A percentile compares a stretch with the other conserved stretches of the same genome.
These are phyloP conservation scores for Albatrellus ellisii DNA, from an alignment of 768 basidiomycete genomes.

Conservation along the genomic window DNA sequence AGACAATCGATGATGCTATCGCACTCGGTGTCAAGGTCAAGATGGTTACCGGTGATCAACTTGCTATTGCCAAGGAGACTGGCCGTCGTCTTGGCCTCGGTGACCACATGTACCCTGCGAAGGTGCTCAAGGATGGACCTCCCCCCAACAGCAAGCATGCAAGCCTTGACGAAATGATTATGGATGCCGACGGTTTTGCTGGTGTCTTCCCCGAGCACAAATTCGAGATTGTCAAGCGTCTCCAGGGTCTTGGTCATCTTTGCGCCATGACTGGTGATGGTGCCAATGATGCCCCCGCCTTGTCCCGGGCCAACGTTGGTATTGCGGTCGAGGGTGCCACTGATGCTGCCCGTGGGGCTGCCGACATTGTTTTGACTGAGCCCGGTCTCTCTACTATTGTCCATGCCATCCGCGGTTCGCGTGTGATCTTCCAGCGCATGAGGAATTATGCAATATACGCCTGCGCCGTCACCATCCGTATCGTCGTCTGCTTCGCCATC, in stretches of 20 bases:
- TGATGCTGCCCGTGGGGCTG: slow-evolving; percentile 96
- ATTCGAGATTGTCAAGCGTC: slow-evolving; percentile 98
- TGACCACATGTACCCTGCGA: slow-evolving; percentile 99
- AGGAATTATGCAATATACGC: slow-evolving; percentile 98
- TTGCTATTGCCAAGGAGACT: slow-evolving; percentile 98
- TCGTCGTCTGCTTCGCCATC: slow-evolving; percentile 94
- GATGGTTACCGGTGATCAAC: slow-evolving; percentile 99
- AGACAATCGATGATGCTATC: slow-evolving; percentile 95
- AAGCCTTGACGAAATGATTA: slow-evolving; percentile 92
- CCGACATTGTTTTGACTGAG: slow-evolving; percentile 95
- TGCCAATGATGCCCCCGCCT: slow-evolving; percentile 96
- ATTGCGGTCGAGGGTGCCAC: slow-evolving; percentile 99
- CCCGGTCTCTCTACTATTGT: slow-evolving; percentile 99
- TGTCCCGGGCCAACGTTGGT: slow-evolving; percentile 98
- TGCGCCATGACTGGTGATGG: slow-evolving; percentile 99
- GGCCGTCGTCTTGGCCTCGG: slow-evolving; percentile 96
- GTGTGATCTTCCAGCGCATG: slow-evolving; percentile 99
- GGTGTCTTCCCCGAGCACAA: slow-evolving; percentile 99
- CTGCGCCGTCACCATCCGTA: slow-evolving; percentile 94
- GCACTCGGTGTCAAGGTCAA: slow-evolving; percentile 96
- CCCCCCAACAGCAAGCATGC: slow-evolving; percentile 73
- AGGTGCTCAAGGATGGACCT: slow-evolving; percentile 97
- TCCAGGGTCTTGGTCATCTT: slow-evolving; percentile 90
- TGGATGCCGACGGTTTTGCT: slow-evolving; percentile 98
- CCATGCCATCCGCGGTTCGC: slow-evolving; percentile 95